Evolutionary conservation across 2,329 filamentous ascomycete species (phyloP), one percentile per base, ranked within the genome.

Genomic region (Botrytis tulipae): DNA sequence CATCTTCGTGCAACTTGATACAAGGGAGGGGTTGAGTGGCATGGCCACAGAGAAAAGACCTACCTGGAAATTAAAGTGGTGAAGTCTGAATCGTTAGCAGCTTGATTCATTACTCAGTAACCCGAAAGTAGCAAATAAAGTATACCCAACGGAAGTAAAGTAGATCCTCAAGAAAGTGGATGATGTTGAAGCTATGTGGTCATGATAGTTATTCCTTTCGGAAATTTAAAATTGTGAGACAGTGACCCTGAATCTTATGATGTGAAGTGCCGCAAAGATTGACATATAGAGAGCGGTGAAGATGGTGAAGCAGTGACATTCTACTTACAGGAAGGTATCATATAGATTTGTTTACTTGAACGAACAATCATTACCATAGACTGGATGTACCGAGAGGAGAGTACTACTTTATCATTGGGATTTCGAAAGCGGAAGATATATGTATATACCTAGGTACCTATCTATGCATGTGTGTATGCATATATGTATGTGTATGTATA

Each of bases 231-330:
- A 35, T 25, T 68, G 62, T 68, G 69, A 71, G 32, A 72, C 71
- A 68, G 16, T 72, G 35, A 32, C 61, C 70, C 70, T 67, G 61
- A 72, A 72, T 67, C 63, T 72, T 46, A 59, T 59, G 40, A 60
- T 60, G 59, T 63, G 25, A 51, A 71, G 29, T 62, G 69, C 69
- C 69, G 59, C 16, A 25, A 32, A 67, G 29, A 8, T 66, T 68
- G 37, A 67, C n/a, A 32, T 48, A 32, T 42, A 29, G 25, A 22
- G 66, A 68, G 71, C 71, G 71, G 71, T 68, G 71, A 72, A 35
- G 37, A 59, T 42, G 20, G n/a, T 29, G 25, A 29, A 35, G 44
- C 25, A 35, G 51, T 57, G 48, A 57, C 48, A 25, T 32, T 22
- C 18, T 54, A 54, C n/a, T 35, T 57, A 18, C n/a, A 29, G 51